A percentile compares a stretch with the other conserved stretches of the same genome.
phyloP scores from a whole-genome alignment of 179 eudicot species.

The Drosera spatulata region DNA sequence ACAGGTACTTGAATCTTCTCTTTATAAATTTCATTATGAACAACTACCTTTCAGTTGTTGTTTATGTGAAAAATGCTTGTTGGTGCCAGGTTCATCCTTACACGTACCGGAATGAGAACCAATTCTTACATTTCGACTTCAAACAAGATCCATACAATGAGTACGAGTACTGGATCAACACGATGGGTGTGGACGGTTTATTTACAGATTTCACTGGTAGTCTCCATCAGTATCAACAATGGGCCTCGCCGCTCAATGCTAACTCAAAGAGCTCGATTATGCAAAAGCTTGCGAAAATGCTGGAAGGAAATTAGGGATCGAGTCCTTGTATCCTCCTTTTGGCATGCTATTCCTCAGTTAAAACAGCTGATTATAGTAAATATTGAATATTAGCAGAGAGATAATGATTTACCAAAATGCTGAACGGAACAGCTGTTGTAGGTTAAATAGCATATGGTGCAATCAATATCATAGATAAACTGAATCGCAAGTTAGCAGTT shows the following conservation, averaged over 20 bases:
- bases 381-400: too few species aligned
- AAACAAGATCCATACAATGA: conserved; percentile 71
- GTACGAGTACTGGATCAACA: conserved; percentile 76
- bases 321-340: not conserved
- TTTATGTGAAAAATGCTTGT: not conserved
- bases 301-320: not conserved
- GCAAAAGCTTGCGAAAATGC: conserved; percentile 44
- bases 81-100: conserved; percentile 80
- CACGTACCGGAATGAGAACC: conserved; percentile 75
- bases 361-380: too few species aligned
- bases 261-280: conserved; percentile 18
- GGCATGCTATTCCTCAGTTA: too few species aligned
- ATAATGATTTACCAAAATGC: too few species aligned
- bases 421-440: too few species aligned
- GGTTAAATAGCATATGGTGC: too few species aligned
- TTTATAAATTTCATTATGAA: not conserved
- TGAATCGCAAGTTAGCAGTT: too few species aligned
- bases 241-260: conserved; percentile 39
- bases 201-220: conserved; percentile 95
- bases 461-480: too few species aligned
- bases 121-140: conserved; percentile 59
- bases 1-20: conserved; percentile 36
- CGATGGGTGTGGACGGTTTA: conserved; percentile 78
- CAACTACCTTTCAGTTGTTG: not conserved
- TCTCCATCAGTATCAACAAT: conserved; percentile 70